phyloP scores from a whole-genome alignment of 129 eudicot genomes.

The Kitagawia praeruptora region DNA sequence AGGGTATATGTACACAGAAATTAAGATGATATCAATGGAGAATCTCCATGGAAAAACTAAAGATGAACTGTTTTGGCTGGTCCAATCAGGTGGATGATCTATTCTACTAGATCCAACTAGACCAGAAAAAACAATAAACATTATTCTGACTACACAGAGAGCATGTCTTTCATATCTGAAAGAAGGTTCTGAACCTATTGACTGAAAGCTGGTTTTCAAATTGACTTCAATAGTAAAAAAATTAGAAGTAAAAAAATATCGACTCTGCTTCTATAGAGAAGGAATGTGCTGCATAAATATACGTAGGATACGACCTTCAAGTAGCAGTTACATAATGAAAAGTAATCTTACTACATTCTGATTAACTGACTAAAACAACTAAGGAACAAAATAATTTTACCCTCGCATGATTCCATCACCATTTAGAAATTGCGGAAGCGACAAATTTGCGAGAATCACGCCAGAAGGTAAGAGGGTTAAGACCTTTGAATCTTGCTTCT shows the following conservation, averaged over 20 bases:
- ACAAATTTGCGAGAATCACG: constrained; percentile 64
- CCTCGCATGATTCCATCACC: constrained; percentile 90
- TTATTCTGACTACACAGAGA: neutral
- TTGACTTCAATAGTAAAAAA: neutral
- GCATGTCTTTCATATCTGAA: neutral
- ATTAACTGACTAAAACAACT: neutral
- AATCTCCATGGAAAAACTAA: neutral
- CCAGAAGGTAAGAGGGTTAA: constrained; percentile 70
- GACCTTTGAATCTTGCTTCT: constrained; percentile 51
- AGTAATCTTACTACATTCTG: neutral
- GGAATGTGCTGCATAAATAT: neutral
- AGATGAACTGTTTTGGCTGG: neutral
- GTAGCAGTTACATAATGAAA: neutral
- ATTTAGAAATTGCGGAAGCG: constrained; percentile 59
- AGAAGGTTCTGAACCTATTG: neutral
- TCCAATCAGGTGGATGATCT: neutral
- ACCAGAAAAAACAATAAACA: neutral
- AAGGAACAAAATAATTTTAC: constrained; percentile 27
- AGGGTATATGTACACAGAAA: neutral
- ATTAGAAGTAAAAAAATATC: neutral
- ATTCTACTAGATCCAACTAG: neutral
- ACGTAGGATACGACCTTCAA: neutral
- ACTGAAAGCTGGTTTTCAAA: neutral
- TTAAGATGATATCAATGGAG: neutral
- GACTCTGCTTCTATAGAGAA: neutral